Conservation (phyloP, 352 stramenopile species). For the Peronosclerospora sorghi region DNA sequence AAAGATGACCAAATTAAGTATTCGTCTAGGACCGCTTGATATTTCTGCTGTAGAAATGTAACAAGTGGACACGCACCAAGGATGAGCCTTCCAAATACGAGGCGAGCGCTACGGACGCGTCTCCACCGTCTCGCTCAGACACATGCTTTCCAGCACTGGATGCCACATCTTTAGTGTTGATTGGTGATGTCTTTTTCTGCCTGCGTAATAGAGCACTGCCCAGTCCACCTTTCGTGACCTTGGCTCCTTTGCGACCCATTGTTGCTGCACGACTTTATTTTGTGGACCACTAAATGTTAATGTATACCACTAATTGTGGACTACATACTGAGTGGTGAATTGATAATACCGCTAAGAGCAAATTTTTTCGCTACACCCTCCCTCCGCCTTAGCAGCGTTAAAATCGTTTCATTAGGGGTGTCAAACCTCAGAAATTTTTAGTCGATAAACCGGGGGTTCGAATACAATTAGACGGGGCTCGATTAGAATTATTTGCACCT, state of each 20-base stretch:
- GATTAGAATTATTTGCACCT: too few species aligned
- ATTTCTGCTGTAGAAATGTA: neutral
- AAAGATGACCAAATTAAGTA: neutral
- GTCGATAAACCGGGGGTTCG: too few species aligned
- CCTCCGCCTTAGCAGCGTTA: too few species aligned
- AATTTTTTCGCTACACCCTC: too few species aligned
- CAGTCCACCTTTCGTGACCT: conserved; percentile 62
- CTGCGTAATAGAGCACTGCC: conserved; percentile 65
- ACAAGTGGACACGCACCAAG: conserved; percentile 25
- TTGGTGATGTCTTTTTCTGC: conserved; percentile 63
- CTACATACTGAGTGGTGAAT: too few species aligned
- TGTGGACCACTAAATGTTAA: too few species aligned
- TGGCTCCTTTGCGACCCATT: conserved; percentile 69
- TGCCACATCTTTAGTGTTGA: conserved; percentile 56
- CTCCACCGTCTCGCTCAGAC: conserved; percentile 66
- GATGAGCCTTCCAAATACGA: conserved; percentile 83
- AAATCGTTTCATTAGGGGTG: too few species aligned
- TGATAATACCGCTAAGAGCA: too few species aligned
- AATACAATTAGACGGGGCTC: too few species aligned
- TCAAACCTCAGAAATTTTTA: too few species aligned
- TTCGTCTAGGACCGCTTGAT: neutral
- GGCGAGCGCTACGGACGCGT: conserved; percentile 66
- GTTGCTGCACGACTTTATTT: neutral
- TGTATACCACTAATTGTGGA: too few species aligned
- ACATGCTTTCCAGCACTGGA: conserved; percentile 81